These are phyloP conservation scores for Colletotrichum sp. DNA, from an alignment of 2,329 filamentous ascomycete genomes.

Conservation along the genomic window DNA sequence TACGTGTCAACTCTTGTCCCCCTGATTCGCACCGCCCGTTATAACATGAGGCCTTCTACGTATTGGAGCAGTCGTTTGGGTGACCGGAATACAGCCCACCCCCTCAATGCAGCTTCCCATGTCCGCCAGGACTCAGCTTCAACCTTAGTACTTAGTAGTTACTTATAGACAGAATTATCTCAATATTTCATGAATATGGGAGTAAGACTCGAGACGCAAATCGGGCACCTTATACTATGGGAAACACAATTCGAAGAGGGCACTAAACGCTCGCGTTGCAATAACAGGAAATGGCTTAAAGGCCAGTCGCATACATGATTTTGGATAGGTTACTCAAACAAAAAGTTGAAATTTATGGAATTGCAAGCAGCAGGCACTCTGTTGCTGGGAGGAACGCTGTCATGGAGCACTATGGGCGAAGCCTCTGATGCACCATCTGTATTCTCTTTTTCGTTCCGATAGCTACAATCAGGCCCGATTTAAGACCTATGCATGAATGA, in stretches of 20 bases:
- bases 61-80: neutral
- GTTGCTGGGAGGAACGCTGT: neutral
- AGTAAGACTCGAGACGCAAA: neutral
- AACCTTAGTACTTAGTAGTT: neutral
- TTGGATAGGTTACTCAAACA: neutral
- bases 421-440: neutral
- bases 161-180: neutral
- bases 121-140: neutral
- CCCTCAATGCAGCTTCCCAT: neutral
- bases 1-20: neutral
- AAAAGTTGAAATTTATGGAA: neutral
- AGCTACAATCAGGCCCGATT: neutral
- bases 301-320: neutral
- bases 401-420: neutral
- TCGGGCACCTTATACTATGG: neutral
- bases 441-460: neutral
- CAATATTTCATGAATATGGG: neutral
- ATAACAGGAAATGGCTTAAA: neutral
- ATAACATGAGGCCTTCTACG: neutral
- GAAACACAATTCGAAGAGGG: neutral
- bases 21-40: neutral
- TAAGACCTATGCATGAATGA: neutral
- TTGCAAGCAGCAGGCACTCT: neutral
- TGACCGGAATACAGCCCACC: neutral
- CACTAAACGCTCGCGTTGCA: neutral